Conservation (phyloP, 2,329 filamentous ascomycete species). For the Fusarium incarnatum region DNA sequence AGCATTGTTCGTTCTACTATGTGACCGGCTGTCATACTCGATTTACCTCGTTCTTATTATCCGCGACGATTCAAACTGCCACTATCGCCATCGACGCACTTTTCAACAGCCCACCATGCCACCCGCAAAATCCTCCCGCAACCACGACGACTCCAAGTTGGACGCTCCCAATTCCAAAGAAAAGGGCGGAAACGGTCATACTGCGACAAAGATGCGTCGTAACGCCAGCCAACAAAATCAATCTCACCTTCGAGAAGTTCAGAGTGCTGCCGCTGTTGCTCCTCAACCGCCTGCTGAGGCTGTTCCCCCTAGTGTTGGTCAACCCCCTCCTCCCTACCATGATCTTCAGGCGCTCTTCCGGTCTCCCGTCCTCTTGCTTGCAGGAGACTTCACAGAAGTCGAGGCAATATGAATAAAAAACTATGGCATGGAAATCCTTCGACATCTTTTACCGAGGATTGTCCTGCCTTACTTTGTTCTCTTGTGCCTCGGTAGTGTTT, state of each 20-base stretch:
- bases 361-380: background rate
- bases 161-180: slow-evolving; percentile 58
- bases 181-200: slow-evolving; percentile 57
- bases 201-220: slow-evolving; percentile 67
- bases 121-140: slow-evolving; percentile 60
- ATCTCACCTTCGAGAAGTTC: slow-evolving; percentile 58
- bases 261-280: slow-evolving; percentile 54
- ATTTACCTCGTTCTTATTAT: slow-evolving; percentile 3
- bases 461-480: background rate
- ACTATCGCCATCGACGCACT: background rate
- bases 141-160: slow-evolving; percentile 60
- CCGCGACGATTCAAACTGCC: slow-evolving; percentile 6
- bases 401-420: background rate
- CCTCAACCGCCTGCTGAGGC: slow-evolving; percentile 48
- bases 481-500: background rate
- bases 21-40: slow-evolving; percentile 28
- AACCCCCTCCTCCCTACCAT: slow-evolving; percentile 22
- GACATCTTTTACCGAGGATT: background rate
- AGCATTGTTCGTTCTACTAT: slow-evolving; percentile 30
- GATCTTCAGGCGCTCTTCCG: slow-evolving; percentile 2
- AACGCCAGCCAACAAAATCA: slow-evolving; percentile 64
- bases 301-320: slow-evolving; percentile 51
- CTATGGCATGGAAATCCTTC: background rate
- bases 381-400: background rate
- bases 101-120: slow-evolving; percentile 52